Evolutionary conservation across 169 alveolate genomes (phyloP), one percentile per base, ranked within the genome.

Genomic region (Plasmodium fragile): DNA sequence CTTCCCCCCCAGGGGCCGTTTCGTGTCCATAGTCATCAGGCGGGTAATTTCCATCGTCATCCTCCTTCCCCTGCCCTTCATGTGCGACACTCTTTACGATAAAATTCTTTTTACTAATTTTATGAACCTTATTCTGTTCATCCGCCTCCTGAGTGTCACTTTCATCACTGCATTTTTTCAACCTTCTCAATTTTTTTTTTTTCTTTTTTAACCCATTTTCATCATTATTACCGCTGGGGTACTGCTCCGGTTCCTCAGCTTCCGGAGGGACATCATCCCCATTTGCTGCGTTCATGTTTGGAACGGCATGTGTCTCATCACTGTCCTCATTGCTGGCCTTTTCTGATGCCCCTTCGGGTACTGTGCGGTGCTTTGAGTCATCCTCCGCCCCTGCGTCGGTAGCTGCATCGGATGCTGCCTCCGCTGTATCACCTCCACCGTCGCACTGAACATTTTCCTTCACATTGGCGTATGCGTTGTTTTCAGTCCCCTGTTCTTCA

Each of bases 181-280:
- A 30, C 78, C 41, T 84, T 85, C 78, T 34, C 75, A 65, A 65
- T 43, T 77, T 73, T 43, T 83, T 83, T 70, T 82, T 65, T 82
- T 82, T 82, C 70, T 82, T 43, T 28, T 70, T 69, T 22, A 81
- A 8, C 59, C 32, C 70, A 32, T 81, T 11, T 81, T 81, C 89
- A 6, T 18, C 25, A 28, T 30, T 10, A 18, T 18, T 53, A 8
- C 41, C 41, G 6, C 70, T 69, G 18, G 65, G 8, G 11, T 18
- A 18, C 30, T 71, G 32, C 11, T 85, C 70, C 53, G 71, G 30
- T 30, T 28, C 49, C 0, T 75, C 82, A 32, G 10, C 71, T 16
- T 43, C 53, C 6, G 25, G 32, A 28, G 77, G 77, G 39, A 34
- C 49, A 39, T 49, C 28, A 8, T 79, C 91, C 0, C 65, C 59